Evolutionary conservation across 345 rosid genomes (phyloP).

Genomic region (Rubroshorea leprosula): DNA sequence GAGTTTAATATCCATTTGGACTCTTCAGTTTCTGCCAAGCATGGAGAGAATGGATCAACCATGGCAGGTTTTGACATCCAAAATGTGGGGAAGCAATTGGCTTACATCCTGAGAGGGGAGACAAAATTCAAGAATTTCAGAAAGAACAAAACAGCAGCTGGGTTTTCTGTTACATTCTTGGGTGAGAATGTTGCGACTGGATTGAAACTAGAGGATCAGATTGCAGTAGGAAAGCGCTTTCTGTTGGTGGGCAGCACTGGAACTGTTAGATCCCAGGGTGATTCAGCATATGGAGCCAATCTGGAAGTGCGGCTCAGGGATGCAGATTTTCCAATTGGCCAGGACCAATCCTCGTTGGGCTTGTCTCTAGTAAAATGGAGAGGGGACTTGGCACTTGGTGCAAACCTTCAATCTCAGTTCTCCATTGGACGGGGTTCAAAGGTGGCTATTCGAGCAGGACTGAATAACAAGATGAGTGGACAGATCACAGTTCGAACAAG

Average conservation of each 20-base stretch:
- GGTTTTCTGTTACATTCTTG: constrained; percentile 70
- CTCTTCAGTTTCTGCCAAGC: constrained; percentile 75
- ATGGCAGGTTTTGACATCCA: constrained; percentile 98
- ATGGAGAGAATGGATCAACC: constrained; percentile 74
- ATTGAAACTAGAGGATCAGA: constrained; percentile 80
- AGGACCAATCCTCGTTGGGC: constrained; percentile 82
- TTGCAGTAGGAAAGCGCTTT: constrained; percentile 68
- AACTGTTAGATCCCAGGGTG: constrained; percentile 66
- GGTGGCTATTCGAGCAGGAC: constrained; percentile 79
- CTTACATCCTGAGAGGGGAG: constrained; percentile 77
- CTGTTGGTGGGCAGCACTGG: constrained; percentile 84
- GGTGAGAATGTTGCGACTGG: constrained; percentile 88
- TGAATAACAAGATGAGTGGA: constrained; percentile 91
- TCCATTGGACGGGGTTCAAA: constrained; percentile 71
- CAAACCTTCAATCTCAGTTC: constrained; percentile 83
- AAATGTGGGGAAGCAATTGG: constrained; percentile 89
- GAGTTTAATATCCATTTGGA: constrained; percentile 91
- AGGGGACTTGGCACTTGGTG: constrained; percentile 88
- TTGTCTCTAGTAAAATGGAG: constrained; percentile 90
- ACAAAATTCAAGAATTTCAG: constrained; percentile 71
- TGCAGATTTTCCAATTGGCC: constrained; percentile 84
- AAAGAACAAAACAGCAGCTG: constrained; percentile 70
- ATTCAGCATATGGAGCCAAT: constrained; percentile 86
- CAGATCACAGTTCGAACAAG: constrained; percentile 73
- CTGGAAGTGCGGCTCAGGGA: constrained; percentile 76